Base-by-base conservation (phyloP, 2,329 filamentous ascomycete genomes). In the Fusarium sp. region DNA sequence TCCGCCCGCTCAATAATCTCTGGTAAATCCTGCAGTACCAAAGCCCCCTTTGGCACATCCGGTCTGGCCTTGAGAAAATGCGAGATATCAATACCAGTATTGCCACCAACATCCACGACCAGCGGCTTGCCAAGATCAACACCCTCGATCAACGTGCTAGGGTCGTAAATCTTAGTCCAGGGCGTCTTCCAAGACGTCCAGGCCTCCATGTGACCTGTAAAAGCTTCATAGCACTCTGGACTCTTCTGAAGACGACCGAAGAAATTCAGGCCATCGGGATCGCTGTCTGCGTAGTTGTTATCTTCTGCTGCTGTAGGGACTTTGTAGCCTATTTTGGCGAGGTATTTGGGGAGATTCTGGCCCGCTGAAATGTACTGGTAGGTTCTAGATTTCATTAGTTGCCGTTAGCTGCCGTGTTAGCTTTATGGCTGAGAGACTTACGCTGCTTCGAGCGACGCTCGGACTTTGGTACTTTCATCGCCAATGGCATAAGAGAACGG, bases 131-230 rank as follows among this genome's bases (percentile, higher is more conserved):
- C 18, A 0, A 74, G 63, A 1, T 75, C 62, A 9, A 66, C 74
- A 1, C 57, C 66, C 0, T 72, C 66, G 0, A 75, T 44, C 2
- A 76, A 44, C 14, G 59, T 70, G 47, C 62, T 63, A 6, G 57
- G 50, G 6, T 75, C 61, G 2, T 68, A 76, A 14, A 75, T 58
- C 56, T 75, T 75, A 1, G 71, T 76, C 74, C 74, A 76, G 0
- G 73, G 71, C 3, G 74, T 74, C 34, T 72, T 76, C 73, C 73
- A 75, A 6, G 62, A 28, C 0, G 70, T 76, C 73, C 73, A 75
- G 0, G 69, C 69, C 22, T 76, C 69, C 74, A 76, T 75, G 15
- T 76, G 69, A 1, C 66, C 62, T 0, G 66, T 73, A 1, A 75
- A 76, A 1, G 71, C 66, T 36, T 69, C 66, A 55, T 73, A 76